phyloP scores from a whole-genome alignment of 495 filamentous ascomycete genomes.

The Penicillium herquei region DNA sequence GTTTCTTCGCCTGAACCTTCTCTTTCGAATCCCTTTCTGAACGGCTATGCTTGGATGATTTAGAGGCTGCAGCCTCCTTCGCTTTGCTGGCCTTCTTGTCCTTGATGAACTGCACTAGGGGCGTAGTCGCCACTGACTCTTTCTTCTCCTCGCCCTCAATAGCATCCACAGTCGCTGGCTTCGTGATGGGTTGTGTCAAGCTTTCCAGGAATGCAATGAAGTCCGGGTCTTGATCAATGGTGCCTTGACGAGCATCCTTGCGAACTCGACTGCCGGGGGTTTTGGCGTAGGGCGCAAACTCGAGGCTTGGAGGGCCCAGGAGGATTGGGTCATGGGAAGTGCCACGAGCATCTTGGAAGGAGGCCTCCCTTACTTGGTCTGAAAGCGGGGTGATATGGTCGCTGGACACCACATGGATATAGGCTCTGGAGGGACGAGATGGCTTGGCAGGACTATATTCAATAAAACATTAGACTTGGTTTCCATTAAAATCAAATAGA shows the following conservation, averaged over 20 bases:
- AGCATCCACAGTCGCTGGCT: slow-evolving; percentile 49
- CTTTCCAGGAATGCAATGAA: slow-evolving; percentile 91
- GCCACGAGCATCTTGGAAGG: slow-evolving; percentile 73
- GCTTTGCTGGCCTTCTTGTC: slow-evolving; percentile 88
- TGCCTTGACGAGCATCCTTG: slow-evolving; percentile 82
- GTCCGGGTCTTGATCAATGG: slow-evolving; percentile 92
- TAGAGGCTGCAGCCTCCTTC: slow-evolving; percentile 59
- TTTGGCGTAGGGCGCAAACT: slow-evolving; percentile 80
- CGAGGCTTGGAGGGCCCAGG: slow-evolving; percentile 70
- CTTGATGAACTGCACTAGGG: slow-evolving; percentile 83
- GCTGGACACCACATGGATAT: slow-evolving; percentile 67
- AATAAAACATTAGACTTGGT: slow-evolving; percentile 10
- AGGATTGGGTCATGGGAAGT: slow-evolving; percentile 65
- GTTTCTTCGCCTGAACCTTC: slow-evolving; percentile 52
- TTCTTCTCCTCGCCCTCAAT: slow-evolving; percentile 53
- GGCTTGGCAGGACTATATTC: slow-evolving; percentile 67
- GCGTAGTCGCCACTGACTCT: slow-evolving; percentile 74
- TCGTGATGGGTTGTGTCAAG: slow-evolving; percentile 72
- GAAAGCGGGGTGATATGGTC: slow-evolving; percentile 59
- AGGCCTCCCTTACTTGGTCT: slow-evolving; percentile 60
- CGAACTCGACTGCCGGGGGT: slow-evolving; percentile 67
- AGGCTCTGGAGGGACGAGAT: slow-evolving; percentile 73
- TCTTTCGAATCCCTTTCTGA: slow-evolving; percentile 61
- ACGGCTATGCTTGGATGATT: slow-evolving; percentile 57
- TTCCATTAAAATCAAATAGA: not conserved